Conservation (phyloP, 305 asterid species). For the Petunia hybrid region DNA sequence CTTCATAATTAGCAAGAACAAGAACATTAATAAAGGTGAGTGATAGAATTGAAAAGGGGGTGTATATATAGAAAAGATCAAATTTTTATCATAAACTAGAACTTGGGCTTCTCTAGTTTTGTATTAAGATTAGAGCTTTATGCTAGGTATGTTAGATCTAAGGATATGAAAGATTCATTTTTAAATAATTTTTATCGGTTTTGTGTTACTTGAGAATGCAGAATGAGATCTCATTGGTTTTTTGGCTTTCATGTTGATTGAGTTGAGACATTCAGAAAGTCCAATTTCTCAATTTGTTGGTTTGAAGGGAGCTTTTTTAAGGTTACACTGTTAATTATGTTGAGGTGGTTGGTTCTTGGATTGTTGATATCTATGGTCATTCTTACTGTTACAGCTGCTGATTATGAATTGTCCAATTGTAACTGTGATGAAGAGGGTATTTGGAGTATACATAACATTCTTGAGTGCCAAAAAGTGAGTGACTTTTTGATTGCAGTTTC, state of each 20-base stretch:
- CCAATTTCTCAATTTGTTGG: slow-evolving; percentile 18
- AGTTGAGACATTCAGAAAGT: neutral
- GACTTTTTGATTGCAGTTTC: slow-evolving; percentile 58
- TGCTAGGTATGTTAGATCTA: slow-evolving; percentile 39
- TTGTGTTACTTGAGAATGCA: slow-evolving; percentile 21
- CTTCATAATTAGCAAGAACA: too few species aligned
- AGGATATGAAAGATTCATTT: slow-evolving; percentile 27
- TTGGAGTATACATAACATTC: slow-evolving; percentile 44
- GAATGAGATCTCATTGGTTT: slow-evolving; percentile 35
- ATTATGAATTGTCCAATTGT: slow-evolving; percentile 30
- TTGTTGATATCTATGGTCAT: slow-evolving; percentile 36
- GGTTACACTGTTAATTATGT: slow-evolving; percentile 24
- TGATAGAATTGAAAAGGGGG: neutral
- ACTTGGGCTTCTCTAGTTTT: neutral
- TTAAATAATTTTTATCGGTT: slow-evolving; percentile 1
- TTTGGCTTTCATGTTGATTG: slow-evolving; percentile 33
- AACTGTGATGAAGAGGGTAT: slow-evolving; percentile 51
- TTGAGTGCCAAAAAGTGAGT: slow-evolving; percentile 48
- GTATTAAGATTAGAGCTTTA: neutral
- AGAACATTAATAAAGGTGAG: neutral
- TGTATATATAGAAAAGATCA: neutral
- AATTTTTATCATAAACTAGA: neutral
- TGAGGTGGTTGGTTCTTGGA: slow-evolving; percentile 40
- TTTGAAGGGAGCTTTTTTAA: neutral
- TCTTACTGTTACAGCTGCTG: slow-evolving; percentile 40